Evolutionary conservation across 176 grass and related monocot genomes (phyloP), one percentile per base, ranked within the genome.

Genomic region (maize (Zea mays)): DNA sequence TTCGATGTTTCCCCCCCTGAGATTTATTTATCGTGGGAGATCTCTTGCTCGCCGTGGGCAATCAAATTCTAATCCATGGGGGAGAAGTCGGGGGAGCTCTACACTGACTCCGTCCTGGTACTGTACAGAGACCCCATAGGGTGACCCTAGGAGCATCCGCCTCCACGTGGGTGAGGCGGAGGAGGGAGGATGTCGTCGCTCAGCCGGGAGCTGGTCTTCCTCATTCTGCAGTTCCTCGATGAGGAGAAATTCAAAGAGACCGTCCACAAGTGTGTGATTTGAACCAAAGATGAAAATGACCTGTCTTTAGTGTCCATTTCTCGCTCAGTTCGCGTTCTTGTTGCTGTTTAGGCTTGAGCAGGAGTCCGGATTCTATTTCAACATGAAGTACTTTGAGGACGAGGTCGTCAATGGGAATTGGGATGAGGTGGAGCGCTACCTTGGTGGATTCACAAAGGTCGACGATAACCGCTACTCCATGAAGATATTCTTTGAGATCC

Each of bases 401-500:
- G 84, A 93, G 76, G 91, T 97, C 67, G 72, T 85, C 12, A 90
- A 86, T 79, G 94, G 94, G 16, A 93, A 93, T 52, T 97, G 88
- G 94, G 88, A 97, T 8, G 85, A 91, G 9, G 94, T 97, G 19
- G 89, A 97, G 72, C 86, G 80, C n/a, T 97, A 93, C 75, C 88
- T 97, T 1, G 79, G 86, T 13, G 94, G 91, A 7, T 97, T 97
- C 64, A 97, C 89, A 36, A 97, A 97, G 50, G 85, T 97, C 3
- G 89, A 93, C 3, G 94, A 93, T 72, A 97, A 97, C 67, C 84
- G 84, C 56, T 90, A 86, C 71, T 97, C 94, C 1, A 85, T 86
- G 89, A 97, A 93, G 91, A 93, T 97, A 71, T 97, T 93, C 85
- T 97, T 92, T 36, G 91, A 90, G 79, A 97, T 97, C 79, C 89